phyloP scores from a whole-genome alignment of 2,329 filamentous ascomycete genomes.

The Sporothrix variecibatus region DNA sequence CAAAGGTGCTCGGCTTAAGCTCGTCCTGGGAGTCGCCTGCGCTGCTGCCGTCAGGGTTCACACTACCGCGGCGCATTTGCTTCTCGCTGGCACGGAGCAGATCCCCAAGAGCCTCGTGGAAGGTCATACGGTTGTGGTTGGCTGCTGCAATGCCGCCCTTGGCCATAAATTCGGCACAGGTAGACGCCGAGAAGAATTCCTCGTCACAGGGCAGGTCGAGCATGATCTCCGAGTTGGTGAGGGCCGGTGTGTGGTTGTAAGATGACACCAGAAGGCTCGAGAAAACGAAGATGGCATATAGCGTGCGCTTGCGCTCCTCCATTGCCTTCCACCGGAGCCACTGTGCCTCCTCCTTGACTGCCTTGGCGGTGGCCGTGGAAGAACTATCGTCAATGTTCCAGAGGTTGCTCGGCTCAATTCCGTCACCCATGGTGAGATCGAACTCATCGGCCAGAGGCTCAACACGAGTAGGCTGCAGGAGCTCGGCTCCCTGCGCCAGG shows the following conservation, averaged over 20 bases:
- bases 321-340: conserved; percentile 88
- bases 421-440: conserved; percentile 58
- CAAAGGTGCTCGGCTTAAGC: conserved; percentile 83
- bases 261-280: conserved; percentile 89
- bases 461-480: conserved; percentile 54
- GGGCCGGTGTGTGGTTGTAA: conserved; percentile 86
- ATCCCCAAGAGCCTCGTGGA: conserved; percentile 78
- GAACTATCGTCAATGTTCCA: conserved; percentile 42
- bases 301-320: conserved; percentile 90
- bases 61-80: conserved; percentile 49
- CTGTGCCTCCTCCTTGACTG: conserved; percentile 63
- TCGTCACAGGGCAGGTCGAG: conserved; percentile 92
- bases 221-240: conserved; percentile 91
- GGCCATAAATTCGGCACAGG: conserved; percentile 75
- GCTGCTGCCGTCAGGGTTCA: conserved; percentile 51
- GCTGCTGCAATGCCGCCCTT: conserved; percentile 72
- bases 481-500: conserved; percentile 82
- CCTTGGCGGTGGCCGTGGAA: conserved; percentile 36
- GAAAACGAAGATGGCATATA: conserved; percentile 87
- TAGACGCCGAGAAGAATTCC: conserved; percentile 83
- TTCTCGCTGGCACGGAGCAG: conserved; percentile 75
- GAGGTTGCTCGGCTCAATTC: conserved; percentile 45
- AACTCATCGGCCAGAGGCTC: conserved; percentile 48
- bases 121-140: conserved; percentile 71
- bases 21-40: conserved; percentile 56